A percentile compares a stretch with the other conserved stretches of the same genome.
Evolutionary conservation across 2,329 filamentous ascomycete species (phyloP).

Genomic region (Cadophora malorum): DNA sequence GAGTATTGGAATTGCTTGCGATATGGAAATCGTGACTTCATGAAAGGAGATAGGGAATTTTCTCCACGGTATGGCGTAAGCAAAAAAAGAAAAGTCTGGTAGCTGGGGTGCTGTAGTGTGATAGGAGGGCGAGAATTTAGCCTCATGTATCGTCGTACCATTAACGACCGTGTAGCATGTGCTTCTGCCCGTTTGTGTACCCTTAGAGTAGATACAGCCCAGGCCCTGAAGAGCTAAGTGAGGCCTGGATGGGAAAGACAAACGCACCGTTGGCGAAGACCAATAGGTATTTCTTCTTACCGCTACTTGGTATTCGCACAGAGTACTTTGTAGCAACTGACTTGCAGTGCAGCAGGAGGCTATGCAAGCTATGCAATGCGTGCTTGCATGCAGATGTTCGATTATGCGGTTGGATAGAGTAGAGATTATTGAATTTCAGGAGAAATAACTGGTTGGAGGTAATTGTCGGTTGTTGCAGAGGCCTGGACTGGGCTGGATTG

Average conservation of each 20-base stretch:
- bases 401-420: not conserved
- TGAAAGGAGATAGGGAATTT: not conserved
- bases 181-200: too few relatives aligned
- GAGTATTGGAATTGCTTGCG: too few relatives aligned
- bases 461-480: not conserved
- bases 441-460: not conserved
- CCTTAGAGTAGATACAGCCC: too few relatives aligned
- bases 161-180: not conserved
- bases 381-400: not conserved
- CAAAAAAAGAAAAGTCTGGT: not conserved
- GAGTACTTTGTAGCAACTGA: not conserved
- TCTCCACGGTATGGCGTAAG: not conserved
- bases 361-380: conserved; percentile 3
- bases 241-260: not conserved
- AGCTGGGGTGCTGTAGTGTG: not conserved
- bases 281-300: conserved; percentile 5
- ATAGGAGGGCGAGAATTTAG: not conserved
- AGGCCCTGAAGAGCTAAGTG: not conserved
- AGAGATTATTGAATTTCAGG: not conserved
- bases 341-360: conserved; percentile 1
- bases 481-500: not conserved
- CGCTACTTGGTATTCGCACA: conserved; percentile 5
- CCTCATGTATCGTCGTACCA: not conserved
- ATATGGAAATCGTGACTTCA: not conserved
- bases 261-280: not conserved